Percentiles rank a stretch among this genome's conserved stretches.
Conservation (phyloP, 108 stramenopile genomes). For the Phaeodactylum tricornutum region DNA sequence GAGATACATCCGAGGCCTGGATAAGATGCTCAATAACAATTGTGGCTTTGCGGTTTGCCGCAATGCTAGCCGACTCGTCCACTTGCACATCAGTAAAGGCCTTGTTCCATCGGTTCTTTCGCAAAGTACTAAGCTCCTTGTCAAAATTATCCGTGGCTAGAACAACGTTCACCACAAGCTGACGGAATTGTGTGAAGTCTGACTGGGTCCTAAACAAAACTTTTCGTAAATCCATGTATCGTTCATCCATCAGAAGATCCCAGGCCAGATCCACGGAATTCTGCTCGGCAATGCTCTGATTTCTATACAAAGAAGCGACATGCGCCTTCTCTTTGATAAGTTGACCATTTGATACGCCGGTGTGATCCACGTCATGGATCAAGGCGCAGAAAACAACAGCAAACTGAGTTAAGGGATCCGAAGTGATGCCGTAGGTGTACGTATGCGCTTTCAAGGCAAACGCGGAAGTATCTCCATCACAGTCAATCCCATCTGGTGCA, state of each 20-base stretch:
- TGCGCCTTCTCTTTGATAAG: constrained; percentile 30
- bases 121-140: constrained; percentile 4
- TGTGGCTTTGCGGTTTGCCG: constrained; percentile 32
- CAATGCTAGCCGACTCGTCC: not conserved
- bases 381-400: constrained; percentile 40
- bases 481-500: constrained; percentile 3
- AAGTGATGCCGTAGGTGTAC: constrained; percentile 37
- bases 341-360: constrained; percentile 38
- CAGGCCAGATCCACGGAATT: constrained; percentile 36
- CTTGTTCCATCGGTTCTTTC: constrained; percentile 6
- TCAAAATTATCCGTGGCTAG: constrained; percentile 11
- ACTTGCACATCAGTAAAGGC: constrained; percentile 9
- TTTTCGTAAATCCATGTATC: constrained; percentile 2
- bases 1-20: constrained; percentile 47
- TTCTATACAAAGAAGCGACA: constrained; percentile 14
- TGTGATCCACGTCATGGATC: constrained; percentile 56
- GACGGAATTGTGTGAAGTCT: constrained; percentile 7
- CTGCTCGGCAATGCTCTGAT: constrained; percentile 35
- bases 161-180: constrained; percentile 8
- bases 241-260: constrained; percentile 30
- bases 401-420: constrained; percentile 45
- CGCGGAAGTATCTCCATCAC: not conserved
- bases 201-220: constrained; percentile 4
- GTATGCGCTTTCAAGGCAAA: constrained; percentile 9
- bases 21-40: constrained; percentile 47